Evolutionary conservation across 78 protist species (phyloP), one percentile per base, ranked within the genome.

Genomic region (Dictyostelium capitatum): DNA sequence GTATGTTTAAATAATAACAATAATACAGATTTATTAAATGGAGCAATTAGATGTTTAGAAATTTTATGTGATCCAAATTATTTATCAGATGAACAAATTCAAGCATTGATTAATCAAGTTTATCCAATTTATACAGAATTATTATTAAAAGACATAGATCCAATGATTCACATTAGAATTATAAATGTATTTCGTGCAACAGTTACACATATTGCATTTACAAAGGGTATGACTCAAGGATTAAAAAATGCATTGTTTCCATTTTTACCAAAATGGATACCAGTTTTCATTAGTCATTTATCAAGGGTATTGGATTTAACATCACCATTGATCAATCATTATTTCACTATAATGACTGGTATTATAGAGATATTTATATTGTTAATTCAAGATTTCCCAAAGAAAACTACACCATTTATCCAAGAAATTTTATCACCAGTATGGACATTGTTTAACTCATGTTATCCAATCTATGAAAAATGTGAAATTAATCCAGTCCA

Each of bases 371-470:
- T 37, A 3, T 69, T 70, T 11, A 15, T 64, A 30, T 7, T 50
- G 50, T 37, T 82, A 5, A 23, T 32, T 30, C 43, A 30, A 12
- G 65, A 37, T 12, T 85, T 59, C 28, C 67, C 54, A 54, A 85
- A 75, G 51, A 41, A 59, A 20, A 47, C 64, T 14, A 19, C 51
- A 0, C 10, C 37, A n/a, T 47, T 25, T 20, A 15, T 85, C 20
- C 47, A 25, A 20, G 10, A n/a, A n/a, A 10, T 85, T 11, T 15
- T 85, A 0, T 9, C 92, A 30, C 77, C 82, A 3, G 14, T 85
- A n/a, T 85, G 92, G 92, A 30, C 67, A 11, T 62, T 85, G 30
- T 85, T 85, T 48, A 53, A 73, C 32, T 15, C 20, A 3, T 85
- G 41, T 12, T 59, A 46, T n/a, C 75, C 75, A 47, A 12, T 59